Percentiles rank a stretch among this genome's conserved stretches.
Conservation (phyloP, 306 rosid genomes). For the Prunus davidiana region DNA sequence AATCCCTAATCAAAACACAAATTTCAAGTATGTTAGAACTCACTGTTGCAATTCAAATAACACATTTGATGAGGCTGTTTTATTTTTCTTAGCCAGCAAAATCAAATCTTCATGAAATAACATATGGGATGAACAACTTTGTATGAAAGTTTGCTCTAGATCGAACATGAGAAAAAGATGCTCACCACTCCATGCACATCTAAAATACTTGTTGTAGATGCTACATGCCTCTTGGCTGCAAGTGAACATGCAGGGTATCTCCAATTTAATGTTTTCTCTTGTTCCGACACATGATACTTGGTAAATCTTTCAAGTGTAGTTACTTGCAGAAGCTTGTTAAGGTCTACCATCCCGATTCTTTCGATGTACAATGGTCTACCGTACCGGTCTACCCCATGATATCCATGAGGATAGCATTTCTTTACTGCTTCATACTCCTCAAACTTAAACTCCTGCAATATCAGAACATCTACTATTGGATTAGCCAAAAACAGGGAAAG, state of each 20-base stretch:
- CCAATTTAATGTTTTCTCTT: slow-evolving; percentile 65
- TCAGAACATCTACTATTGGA: too few species aligned
- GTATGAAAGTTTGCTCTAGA: neutral
- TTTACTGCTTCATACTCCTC: slow-evolving; percentile 69
- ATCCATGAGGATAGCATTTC: slow-evolving; percentile 84
- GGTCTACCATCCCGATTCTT: slow-evolving; percentile 74
- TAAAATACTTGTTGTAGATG: slow-evolving; percentile 86
- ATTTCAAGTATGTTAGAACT: neutral
- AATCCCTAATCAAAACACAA: slow-evolving; percentile 58
- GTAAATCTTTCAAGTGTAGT: slow-evolving; percentile 69
- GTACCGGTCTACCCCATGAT: slow-evolving; percentile 71
- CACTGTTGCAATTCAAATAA: too few species aligned
- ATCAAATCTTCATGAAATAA: neutral
- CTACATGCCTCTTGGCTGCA: slow-evolving; percentile 71
- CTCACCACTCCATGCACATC: slow-evolving; percentile 87
- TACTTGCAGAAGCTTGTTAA: slow-evolving; percentile 54
- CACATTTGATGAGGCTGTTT: too few species aligned
- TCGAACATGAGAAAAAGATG: neutral
- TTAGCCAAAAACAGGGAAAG: too few species aligned
- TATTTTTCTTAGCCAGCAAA: neutral
- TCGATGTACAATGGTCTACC: slow-evolving; percentile 90
- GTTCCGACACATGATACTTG: slow-evolving; percentile 73
- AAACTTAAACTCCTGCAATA: slow-evolving; percentile 72
- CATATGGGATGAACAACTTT: too few species aligned
- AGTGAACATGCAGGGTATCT: slow-evolving; percentile 88